These are phyloP conservation scores for Discostella stelligera DNA, from an alignment of 352 stramenopile species.

Conservation along the genomic window DNA sequence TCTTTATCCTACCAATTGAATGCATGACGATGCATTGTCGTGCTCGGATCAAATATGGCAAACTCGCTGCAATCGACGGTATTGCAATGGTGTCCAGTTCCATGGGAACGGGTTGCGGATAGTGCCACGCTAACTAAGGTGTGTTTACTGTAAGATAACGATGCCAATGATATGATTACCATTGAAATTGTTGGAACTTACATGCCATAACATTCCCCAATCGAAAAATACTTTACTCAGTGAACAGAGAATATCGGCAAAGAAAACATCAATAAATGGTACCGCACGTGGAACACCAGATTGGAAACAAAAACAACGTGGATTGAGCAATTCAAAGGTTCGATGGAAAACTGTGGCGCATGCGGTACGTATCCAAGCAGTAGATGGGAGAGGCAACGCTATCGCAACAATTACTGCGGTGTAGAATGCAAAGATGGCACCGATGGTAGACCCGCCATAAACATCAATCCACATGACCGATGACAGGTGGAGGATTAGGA, in stretches of 20 bases:
- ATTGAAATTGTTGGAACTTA: background rate
- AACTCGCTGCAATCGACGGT: slow-evolving; percentile 59
- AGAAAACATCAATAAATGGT: slow-evolving; percentile 81
- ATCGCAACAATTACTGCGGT: slow-evolving; percentile 54
- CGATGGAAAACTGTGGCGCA: slow-evolving; percentile 57
- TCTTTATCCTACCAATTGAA: slow-evolving; percentile 61
- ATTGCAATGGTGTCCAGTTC: slow-evolving; percentile 71
- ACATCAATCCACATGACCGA: slow-evolving; percentile 70
- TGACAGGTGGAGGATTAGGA: slow-evolving; percentile 61
- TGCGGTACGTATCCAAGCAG: slow-evolving; percentile 58
- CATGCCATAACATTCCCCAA: slow-evolving; percentile 76
- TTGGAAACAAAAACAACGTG: slow-evolving; percentile 61
- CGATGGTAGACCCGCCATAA: slow-evolving; percentile 57
- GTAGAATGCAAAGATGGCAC: slow-evolving; percentile 78
- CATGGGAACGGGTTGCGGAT: slow-evolving; percentile 67
- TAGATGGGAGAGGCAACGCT: slow-evolving; percentile 57
- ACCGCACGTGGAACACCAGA: slow-evolving; percentile 43
- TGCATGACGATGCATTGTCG: slow-evolving; percentile 79
- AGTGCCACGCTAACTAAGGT: slow-evolving; percentile 59
- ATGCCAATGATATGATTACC: background rate
- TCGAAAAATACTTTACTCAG: slow-evolving; percentile 82
- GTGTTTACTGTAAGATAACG: background rate
- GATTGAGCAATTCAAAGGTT: slow-evolving; percentile 67
- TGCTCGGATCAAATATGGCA: slow-evolving; percentile 77
- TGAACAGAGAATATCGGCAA: slow-evolving; percentile 78